Conservation (phyloP, 2,329 filamentous ascomycete species). For the Colletotrichum chlorophyti region DNA sequence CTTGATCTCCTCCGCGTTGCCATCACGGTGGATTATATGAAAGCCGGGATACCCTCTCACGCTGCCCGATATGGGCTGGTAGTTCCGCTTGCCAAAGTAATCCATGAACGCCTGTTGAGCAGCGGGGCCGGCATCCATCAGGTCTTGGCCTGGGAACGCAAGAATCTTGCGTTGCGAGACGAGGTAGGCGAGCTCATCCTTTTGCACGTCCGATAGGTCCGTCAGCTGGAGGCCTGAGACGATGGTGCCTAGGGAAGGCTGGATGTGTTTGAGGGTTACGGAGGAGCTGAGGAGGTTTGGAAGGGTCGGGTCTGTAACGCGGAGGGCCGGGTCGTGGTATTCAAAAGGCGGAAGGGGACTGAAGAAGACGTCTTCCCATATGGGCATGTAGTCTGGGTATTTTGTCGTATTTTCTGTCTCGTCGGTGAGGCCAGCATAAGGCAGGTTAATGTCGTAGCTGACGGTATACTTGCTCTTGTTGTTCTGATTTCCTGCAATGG, state of each 20-base stretch:
- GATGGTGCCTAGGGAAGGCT: slow-evolving; percentile 33
- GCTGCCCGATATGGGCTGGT: slow-evolving; percentile 50
- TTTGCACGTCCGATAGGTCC: slow-evolving; percentile 51
- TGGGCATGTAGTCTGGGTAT: slow-evolving; percentile 52
- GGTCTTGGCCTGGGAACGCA: slow-evolving; percentile 58
- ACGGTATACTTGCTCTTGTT: slow-evolving; percentile 2
- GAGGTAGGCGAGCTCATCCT: slow-evolving; percentile 54
- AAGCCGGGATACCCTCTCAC: slow-evolving; percentile 49
- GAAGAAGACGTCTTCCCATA: slow-evolving; percentile 54
- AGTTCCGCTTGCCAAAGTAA: slow-evolving; percentile 51
- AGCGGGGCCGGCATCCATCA: slow-evolving; percentile 50
- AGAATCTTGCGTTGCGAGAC: slow-evolving; percentile 50
- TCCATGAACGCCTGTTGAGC: slow-evolving; percentile 50
- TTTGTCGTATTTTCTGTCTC: slow-evolving; percentile 43
- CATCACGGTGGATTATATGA: slow-evolving; percentile 52
- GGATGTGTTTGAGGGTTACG: slow-evolving; percentile 46
- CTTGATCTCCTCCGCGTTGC: slow-evolving; percentile 44
- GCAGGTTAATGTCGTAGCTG: slow-evolving; percentile 53
- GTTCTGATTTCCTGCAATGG: too few relatives aligned
- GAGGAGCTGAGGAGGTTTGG: slow-evolving; percentile 25
- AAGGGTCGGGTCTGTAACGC: slow-evolving; percentile 46
- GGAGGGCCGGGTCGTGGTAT: slow-evolving; percentile 52
- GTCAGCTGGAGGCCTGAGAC: slow-evolving; percentile 53
- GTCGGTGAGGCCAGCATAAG: slow-evolving; percentile 49
- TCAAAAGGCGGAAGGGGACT: slow-evolving; percentile 50